These are phyloP conservation scores for Tinospora cordifolia DNA, from an alignment of 164 flowering plant species.

Conservation along the genomic window DNA sequence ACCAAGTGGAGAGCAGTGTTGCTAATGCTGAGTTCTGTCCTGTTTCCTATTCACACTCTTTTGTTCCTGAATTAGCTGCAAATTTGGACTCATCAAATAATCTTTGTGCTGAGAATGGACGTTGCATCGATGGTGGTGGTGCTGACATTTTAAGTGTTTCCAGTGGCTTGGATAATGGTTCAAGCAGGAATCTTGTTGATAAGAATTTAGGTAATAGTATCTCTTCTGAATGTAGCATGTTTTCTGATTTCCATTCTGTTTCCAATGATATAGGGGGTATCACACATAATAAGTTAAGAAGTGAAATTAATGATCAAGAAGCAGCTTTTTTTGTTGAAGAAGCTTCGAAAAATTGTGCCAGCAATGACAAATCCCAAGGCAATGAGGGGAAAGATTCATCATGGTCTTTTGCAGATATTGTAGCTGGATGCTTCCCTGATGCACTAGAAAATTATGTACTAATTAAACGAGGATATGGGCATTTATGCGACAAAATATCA, in stretches of 20 bases:
- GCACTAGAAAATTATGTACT: slow-evolving; percentile 32
- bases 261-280: slow-evolving; percentile 4
- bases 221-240: slow-evolving; percentile 13
- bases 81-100: not conserved
- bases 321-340: not conserved
- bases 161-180: not conserved
- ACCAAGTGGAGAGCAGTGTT: not conserved
- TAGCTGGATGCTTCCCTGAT: slow-evolving; percentile 16
- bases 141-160: not conserved
- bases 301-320: slow-evolving; percentile 5
- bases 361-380: not conserved
- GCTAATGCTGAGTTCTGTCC: not conserved
- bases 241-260: not conserved
- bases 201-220: not conserved
- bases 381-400: not conserved
- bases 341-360: not conserved
- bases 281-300: not conserved
- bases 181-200: not conserved
- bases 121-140: not conserved
- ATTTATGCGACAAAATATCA: no score
- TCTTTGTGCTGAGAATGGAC: not conserved
- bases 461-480: not conserved
- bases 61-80: not conserved
- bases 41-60: not conserved
- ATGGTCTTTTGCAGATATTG: slow-evolving; percentile 12